A percentile compares a stretch with the other conserved stretches of the same genome.
phyloP scores from a whole-genome alignment of 2,329 filamentous ascomycete genomes.

The Setomelanomma holmii region DNA sequence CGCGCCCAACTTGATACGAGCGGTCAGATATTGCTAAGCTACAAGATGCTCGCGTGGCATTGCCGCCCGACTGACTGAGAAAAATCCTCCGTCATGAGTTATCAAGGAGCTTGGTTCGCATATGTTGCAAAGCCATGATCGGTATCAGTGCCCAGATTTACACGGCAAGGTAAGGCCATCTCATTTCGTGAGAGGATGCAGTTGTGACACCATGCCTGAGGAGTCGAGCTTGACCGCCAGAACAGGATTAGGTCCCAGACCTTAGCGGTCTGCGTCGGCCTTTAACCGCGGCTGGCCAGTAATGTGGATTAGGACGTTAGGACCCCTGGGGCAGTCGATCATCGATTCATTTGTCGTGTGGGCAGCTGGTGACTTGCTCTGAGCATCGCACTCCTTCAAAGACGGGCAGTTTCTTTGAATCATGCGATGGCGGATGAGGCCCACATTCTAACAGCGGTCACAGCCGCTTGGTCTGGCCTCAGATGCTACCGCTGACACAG shows the following conservation, averaged over 20 bases:
- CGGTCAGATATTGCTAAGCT: conserved; percentile 5
- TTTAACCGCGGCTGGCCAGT: conserved; percentile 4
- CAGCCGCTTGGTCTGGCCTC: conserved; percentile 28
- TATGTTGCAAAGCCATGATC: not conserved
- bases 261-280: not conserved
- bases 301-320: not conserved
- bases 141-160: not conserved
- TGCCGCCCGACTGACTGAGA: conserved; percentile 1
- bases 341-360: not conserved
- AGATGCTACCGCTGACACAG: conserved; percentile 42
- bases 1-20: not conserved
- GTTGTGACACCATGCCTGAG: not conserved
- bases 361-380: not conserved
- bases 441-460: conserved; percentile 22
- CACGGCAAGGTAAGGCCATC: not conserved
- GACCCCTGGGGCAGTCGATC: not conserved
- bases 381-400: too few relatives aligned
- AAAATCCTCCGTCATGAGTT: not conserved
- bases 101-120: not conserved
- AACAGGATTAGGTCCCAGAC: not conserved
- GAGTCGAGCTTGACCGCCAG: not conserved
- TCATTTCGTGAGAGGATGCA: not conserved
- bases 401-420: not conserved
- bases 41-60: conserved; percentile 4
- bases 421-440: conserved; percentile 6